Evolutionary conservation across 768 basidiomycete genomes (phyloP).

Genomic region (Lyophyllum shimeji): DNA sequence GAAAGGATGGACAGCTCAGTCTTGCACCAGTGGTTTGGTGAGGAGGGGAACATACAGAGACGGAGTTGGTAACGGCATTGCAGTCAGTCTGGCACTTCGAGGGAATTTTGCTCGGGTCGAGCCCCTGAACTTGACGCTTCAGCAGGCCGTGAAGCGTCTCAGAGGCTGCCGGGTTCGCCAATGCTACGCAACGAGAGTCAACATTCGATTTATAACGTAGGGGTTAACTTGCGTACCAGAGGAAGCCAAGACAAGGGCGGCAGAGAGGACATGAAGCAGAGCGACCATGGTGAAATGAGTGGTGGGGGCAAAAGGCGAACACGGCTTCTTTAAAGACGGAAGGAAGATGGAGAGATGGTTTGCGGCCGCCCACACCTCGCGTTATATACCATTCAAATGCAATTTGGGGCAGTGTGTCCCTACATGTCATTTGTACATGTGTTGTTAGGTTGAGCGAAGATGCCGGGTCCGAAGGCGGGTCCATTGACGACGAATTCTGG

Average conservation of each 20-base stretch:
- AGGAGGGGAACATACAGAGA: not conserved
- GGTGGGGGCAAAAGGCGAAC: not conserved
- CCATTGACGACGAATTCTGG: too few relatives aligned
- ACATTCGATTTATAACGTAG: not conserved
- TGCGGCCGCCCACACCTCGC: not conserved
- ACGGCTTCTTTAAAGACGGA: not conserved
- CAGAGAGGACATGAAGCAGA: not conserved
- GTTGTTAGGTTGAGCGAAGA: too few relatives aligned
- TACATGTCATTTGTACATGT: too few relatives aligned
- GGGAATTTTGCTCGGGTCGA: constrained; percentile 3
- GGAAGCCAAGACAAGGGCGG: not conserved
- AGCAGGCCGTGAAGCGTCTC: not conserved
- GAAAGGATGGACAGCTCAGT: not conserved
- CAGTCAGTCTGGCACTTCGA: not conserved
- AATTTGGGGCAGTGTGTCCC: too few relatives aligned
- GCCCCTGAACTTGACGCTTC: not conserved
- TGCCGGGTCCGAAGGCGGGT: too few relatives aligned
- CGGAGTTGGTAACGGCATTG: not conserved
- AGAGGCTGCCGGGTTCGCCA: not conserved
- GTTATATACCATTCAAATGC: too few relatives aligned
- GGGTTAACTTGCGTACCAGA: not conserved
- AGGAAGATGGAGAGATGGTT: not conserved
- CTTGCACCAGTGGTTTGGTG: too few relatives aligned
- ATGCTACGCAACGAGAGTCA: not conserved
- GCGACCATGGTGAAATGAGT: not conserved